Conservation (phyloP, 1,284 basidiomycete genomes). For the Leccinum fallax region DNA sequence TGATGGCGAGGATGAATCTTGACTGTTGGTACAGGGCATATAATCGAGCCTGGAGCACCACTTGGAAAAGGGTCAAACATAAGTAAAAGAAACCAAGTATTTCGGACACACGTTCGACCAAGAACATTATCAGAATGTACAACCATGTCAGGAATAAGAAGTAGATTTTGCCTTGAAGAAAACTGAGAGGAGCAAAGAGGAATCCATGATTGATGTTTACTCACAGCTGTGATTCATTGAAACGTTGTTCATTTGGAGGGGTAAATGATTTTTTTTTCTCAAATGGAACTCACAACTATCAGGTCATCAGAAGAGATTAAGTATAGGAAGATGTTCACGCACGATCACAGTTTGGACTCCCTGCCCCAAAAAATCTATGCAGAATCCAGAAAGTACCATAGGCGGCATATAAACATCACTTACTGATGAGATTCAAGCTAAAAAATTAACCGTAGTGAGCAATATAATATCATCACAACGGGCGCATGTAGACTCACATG, state of each 20-base stretch:
- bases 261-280: too few relatives aligned
- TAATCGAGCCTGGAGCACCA: constrained; percentile 18
- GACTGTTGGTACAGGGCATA: constrained; percentile 20
- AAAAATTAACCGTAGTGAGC: background rate
- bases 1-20: constrained; percentile 9
- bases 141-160: constrained; percentile 8
- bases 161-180: constrained; percentile 10
- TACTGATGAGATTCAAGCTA: background rate
- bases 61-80: constrained; percentile 9
- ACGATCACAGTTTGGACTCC: background rate
- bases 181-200: background rate
- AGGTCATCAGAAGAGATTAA: background rate
- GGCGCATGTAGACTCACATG: background rate
- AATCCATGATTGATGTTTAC: background rate
- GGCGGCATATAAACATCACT: background rate
- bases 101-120: constrained; percentile 18
- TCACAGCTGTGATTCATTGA: background rate
- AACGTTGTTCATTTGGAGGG: background rate
- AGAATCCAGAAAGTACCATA: background rate
- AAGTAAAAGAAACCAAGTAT: background rate
- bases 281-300: background rate
- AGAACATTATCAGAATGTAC: background rate
- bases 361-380: background rate
- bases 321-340: background rate
- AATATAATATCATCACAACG: too few relatives aligned